phyloP scores from a whole-genome alignment of 257 asterid genomes.

The Petrea volubilis region DNA sequence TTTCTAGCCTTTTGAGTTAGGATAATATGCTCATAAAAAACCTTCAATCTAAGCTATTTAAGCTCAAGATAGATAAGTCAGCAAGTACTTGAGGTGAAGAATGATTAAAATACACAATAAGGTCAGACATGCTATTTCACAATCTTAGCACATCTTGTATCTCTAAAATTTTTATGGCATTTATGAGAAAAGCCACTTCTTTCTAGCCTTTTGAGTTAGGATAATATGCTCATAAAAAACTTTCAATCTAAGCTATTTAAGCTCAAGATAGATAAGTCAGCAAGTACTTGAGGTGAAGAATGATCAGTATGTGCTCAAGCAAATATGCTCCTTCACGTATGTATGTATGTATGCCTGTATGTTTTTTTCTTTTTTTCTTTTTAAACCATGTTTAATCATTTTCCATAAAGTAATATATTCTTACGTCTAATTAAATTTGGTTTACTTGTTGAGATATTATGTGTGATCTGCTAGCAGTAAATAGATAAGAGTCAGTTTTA shows the following conservation, averaged over 20 bases:
- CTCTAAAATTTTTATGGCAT: not conserved
- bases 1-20: slow-evolving; percentile 6
- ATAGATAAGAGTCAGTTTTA: slow-evolving; percentile 16
- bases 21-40: not conserved
- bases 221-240: not conserved
- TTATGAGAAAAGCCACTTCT: not conserved
- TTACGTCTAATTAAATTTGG: no score
- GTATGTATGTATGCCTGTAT: not conserved
- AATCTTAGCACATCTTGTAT: not conserved
- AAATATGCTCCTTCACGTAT: not conserved
- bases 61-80: not conserved
- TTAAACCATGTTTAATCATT: no score
- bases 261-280: not conserved
- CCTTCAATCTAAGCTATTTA: slow-evolving; percentile 7
- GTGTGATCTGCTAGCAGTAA: no score
- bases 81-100: not conserved
- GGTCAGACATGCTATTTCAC: not conserved
- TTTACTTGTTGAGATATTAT: no score
- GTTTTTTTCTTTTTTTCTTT: no score
- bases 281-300: not conserved
- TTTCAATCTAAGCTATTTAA: slow-evolving; percentile 7
- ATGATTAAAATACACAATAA: slow-evolving; percentile 8
- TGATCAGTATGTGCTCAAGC: slow-evolving; percentile 16
- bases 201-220: slow-evolving; percentile 7
- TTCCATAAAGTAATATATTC: no score